Percentiles rank a stretch among this genome's conserved stretches.
Conservation (phyloP, 768 basidiomycete species). For the Lentinula sp. region DNA sequence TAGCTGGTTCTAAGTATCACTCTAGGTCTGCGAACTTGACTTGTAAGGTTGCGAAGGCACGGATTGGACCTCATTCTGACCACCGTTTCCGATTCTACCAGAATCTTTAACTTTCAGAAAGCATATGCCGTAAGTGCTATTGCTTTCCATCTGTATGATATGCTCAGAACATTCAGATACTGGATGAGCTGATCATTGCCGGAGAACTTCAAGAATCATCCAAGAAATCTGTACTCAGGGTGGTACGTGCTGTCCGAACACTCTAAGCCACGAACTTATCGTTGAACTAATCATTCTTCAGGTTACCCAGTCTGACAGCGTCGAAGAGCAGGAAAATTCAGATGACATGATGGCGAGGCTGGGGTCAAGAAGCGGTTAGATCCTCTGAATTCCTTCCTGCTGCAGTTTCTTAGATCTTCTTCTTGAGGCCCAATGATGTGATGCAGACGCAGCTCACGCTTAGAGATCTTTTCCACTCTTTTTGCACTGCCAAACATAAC, state of each 20-base stretch:
- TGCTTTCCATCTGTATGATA: constrained; percentile 14
- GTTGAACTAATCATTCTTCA: constrained; percentile 19
- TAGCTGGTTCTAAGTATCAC: background rate
- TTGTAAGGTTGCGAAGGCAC: constrained; percentile 44
- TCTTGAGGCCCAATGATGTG: constrained; percentile 42
- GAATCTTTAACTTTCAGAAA: constrained; percentile 97
- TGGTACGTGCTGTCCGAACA: constrained; percentile 27
- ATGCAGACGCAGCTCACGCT: background rate
- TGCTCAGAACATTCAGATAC: constrained; percentile 39
- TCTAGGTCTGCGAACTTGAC: constrained; percentile 85
- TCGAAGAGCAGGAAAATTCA: constrained; percentile 80
- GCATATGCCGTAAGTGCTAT: constrained; percentile 68
- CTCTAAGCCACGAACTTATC: background rate
- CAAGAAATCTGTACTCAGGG: constrained; percentile 61
- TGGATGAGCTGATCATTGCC: constrained; percentile 90
- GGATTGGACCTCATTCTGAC: background rate
- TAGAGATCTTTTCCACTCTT: background rate
- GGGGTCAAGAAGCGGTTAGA: constrained; percentile 67
- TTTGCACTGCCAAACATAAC: too few species aligned
- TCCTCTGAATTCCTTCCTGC: constrained; percentile 15
- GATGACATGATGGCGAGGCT: constrained; percentile 78
- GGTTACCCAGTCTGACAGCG: constrained; percentile 82
- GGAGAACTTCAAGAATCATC: constrained; percentile 94
- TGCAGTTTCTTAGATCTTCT: constrained; percentile 13
- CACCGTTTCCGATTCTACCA: constrained; percentile 19